Evolutionary conservation across 306 rosid species (phyloP).

Genomic region (Amphicarpaea edgeworthii): DNA sequence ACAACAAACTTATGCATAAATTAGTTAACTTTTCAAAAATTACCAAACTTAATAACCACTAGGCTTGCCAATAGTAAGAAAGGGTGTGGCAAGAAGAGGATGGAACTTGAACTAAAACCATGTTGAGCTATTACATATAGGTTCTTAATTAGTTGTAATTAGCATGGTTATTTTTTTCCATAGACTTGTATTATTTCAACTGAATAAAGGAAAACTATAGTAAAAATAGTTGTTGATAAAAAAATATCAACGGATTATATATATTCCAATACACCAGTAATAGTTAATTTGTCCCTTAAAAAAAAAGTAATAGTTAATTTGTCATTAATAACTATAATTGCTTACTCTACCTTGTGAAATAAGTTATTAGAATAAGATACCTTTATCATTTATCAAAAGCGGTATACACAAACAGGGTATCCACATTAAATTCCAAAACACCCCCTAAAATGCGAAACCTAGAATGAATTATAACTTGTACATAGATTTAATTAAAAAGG

Average conservation of each 20-base stretch:
- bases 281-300: too few relatives aligned
- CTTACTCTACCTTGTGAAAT: not conserved
- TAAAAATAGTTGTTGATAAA: not conserved
- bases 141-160: not conserved
- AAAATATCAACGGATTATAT: not conserved
- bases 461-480: not conserved
- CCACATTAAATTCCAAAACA: not conserved
- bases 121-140: not conserved
- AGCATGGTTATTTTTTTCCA: not conserved
- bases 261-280: too few relatives aligned
- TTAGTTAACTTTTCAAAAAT: too few relatives aligned
- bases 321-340: not conserved
- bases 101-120: not conserved
- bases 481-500: too few relatives aligned
- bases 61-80: not conserved
- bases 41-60: not conserved
- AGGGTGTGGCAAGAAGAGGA: not conserved
- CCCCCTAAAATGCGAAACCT: not conserved
- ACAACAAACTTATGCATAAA: too few relatives aligned
- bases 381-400: not conserved
- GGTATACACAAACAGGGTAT: not conserved
- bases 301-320: too few relatives aligned
- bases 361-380: not conserved
- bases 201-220: not conserved
- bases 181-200: not conserved